Evolutionary conservation across 371 early-diverging fungal genomes (phyloP).

Genomic region (Basidiobolus meristosporus): DNA sequence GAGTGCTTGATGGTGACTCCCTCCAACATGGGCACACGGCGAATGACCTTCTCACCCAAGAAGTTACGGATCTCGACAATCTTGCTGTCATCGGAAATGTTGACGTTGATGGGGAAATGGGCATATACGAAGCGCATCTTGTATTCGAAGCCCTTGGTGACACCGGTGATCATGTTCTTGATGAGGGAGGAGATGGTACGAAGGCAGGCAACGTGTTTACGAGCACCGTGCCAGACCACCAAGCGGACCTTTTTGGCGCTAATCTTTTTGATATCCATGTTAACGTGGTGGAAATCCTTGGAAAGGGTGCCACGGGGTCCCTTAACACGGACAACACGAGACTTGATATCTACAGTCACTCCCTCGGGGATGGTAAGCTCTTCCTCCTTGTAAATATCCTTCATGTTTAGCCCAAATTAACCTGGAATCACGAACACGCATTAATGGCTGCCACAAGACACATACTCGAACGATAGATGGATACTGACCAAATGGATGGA

Average conservation of each 20-base stretch:
- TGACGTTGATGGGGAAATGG: constrained; percentile 99
- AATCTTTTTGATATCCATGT: constrained; percentile 64
- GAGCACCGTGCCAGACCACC: constrained; percentile 91
- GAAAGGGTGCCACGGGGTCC: constrained; percentile 80
- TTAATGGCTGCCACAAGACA: no score
- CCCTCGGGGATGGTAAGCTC: no score
- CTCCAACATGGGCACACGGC: constrained; percentile 76
- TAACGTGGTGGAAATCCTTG: constrained; percentile 90
- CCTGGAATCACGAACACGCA: no score
- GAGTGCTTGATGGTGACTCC: constrained; percentile 81
- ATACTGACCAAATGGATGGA: no score
- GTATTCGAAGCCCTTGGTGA: constrained; percentile 97
- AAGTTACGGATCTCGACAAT: constrained; percentile 97
- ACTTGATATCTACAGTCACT: constrained; percentile 54
- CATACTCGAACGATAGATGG: no score
- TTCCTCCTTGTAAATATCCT: no score
- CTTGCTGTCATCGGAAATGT: no score
- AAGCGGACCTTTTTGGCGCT: constrained; percentile 54
- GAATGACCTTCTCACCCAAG: constrained; percentile 94
- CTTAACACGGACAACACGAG: constrained; percentile 52
- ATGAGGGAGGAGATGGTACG: constrained; percentile 95
- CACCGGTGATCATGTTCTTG: constrained; percentile 96
- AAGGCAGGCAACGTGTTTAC: constrained; percentile 96
- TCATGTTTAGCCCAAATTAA: no score
- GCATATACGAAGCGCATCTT: constrained; percentile 99